These are phyloP conservation scores for Nymphaea thermarum DNA, from an alignment of 164 flowering plant genomes.

Conservation along the genomic window DNA sequence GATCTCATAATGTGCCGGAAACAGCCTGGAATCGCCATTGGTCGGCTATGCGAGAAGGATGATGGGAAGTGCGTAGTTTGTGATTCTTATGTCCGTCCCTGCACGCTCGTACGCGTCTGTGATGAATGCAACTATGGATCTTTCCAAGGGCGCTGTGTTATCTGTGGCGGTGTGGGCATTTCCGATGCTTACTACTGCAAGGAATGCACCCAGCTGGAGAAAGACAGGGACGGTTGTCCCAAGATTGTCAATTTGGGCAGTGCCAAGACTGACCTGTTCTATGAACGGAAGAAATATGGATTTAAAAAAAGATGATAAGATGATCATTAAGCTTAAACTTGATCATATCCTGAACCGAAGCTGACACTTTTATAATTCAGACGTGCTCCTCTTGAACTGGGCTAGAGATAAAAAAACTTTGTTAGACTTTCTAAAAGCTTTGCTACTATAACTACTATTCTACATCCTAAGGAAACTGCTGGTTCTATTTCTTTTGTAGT, in stretches of 20 bases:
- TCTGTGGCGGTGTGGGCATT: slow-evolving; percentile 86
- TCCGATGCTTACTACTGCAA: slow-evolving; percentile 91
- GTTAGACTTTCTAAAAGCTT: background rate
- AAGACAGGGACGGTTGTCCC: slow-evolving; percentile 77
- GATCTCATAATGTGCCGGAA: slow-evolving; percentile 68
- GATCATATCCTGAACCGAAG: background rate
- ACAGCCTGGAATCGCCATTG: slow-evolving; percentile 65
- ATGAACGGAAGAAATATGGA: slow-evolving; percentile 81
- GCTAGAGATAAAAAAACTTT: background rate
- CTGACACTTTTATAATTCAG: background rate
- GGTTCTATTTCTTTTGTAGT: background rate
- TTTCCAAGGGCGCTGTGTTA: slow-evolving; percentile 67
- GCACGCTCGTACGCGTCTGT: slow-evolving; percentile 69
- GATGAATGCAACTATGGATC: slow-evolving; percentile 95
- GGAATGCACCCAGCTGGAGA: slow-evolving; percentile 87
- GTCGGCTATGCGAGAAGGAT: slow-evolving; percentile 52
- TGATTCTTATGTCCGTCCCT: slow-evolving; percentile 61
- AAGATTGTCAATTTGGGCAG: slow-evolving; percentile 85
- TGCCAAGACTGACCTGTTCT: slow-evolving; percentile 78
- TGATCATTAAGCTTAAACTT: too few species aligned
- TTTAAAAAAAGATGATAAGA: slow-evolving; percentile 59
- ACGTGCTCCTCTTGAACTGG: too few species aligned
- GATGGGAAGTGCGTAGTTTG: slow-evolving; percentile 65
- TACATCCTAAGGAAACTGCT: background rate
- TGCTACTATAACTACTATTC: background rate